These are phyloP conservation scores for Starmerella gropengiesseri DNA, from an alignment of 805 yeast species.

Conservation along the genomic window DNA sequence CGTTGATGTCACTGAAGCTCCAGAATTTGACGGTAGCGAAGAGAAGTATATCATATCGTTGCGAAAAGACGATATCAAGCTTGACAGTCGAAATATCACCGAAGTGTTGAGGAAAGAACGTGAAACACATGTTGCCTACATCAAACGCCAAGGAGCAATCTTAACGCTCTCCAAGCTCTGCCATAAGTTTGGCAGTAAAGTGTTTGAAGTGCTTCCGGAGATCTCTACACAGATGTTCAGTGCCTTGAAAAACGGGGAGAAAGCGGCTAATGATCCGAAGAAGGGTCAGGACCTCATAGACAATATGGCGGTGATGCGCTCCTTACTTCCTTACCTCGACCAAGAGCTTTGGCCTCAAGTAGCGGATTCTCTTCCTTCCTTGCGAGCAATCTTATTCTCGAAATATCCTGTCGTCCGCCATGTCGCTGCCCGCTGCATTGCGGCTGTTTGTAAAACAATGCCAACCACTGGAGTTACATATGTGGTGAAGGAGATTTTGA, in stretches of 20 bases:
- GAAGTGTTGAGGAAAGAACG: constrained; percentile 41
- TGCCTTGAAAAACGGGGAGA: constrained; percentile 37
- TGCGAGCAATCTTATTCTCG: constrained; percentile 49
- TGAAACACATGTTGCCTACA: constrained; percentile 43
- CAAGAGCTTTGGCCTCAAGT: constrained; percentile 37
- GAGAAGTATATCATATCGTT: constrained; percentile 54
- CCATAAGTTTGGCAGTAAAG: constrained; percentile 38
- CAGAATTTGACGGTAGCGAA: constrained; percentile 68
- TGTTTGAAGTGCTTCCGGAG: constrained; percentile 57
- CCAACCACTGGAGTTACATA: constrained; percentile 67
- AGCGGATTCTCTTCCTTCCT: constrained; percentile 38
- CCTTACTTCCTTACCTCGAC: constrained; percentile 55
- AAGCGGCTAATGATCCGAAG: constrained; percentile 17
- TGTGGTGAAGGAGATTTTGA: constrained; percentile 58
- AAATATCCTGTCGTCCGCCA: constrained; percentile 75
- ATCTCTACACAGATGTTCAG: constrained; percentile 54
- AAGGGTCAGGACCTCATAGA: constrained; percentile 62
- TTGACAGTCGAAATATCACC: constrained; percentile 48
- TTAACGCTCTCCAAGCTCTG: constrained; percentile 54
- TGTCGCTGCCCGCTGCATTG: constrained; percentile 80
- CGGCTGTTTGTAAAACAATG: constrained; percentile 58
- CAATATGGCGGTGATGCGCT: constrained; percentile 69
- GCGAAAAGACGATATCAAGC: constrained; percentile 35
- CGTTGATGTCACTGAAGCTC: constrained; percentile 92
- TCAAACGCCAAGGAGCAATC: constrained; percentile 78